A percentile compares a stretch with the other conserved stretches of the same genome.
phyloP scores from a whole-genome alignment of 495 filamentous ascomycete genomes.

The Xylaria curta region DNA sequence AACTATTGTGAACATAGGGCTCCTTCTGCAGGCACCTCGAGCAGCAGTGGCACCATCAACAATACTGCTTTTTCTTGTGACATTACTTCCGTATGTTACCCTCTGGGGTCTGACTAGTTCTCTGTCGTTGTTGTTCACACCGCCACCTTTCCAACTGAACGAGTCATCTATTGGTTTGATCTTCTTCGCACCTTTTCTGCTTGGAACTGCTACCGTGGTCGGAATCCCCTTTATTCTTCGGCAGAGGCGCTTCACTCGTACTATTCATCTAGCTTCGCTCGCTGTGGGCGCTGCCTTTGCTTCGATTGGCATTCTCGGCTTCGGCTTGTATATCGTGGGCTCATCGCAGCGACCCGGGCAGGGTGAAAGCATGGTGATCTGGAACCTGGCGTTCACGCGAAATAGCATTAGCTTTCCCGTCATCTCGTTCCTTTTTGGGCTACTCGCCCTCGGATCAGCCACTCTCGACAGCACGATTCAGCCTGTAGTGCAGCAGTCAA shows the following conservation, averaged over 20 bases:
- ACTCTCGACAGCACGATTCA: slow-evolving; percentile 42
- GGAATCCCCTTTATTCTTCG: slow-evolving; percentile 34
- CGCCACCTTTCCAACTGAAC: slow-evolving; percentile 47
- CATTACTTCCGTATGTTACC: slow-evolving; percentile 47
- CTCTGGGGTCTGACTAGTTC: slow-evolving; percentile 52
- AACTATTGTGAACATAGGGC: slow-evolving; percentile 31
- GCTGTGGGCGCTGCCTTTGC: slow-evolving; percentile 44
- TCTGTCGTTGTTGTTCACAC: slow-evolving; percentile 53
- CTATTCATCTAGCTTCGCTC: slow-evolving; percentile 39
- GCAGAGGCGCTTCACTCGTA: slow-evolving; percentile 34
- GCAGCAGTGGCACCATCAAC: slow-evolving; percentile 55
- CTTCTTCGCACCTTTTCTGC: slow-evolving; percentile 49
- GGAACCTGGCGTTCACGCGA: slow-evolving; percentile 36
- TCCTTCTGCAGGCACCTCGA: slow-evolving; percentile 49
- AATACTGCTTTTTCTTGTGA: slow-evolving; percentile 49
- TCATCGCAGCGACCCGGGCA: slow-evolving; percentile 41
- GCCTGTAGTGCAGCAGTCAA: slow-evolving; percentile 48
- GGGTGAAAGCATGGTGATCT: slow-evolving; percentile 29
- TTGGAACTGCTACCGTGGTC: slow-evolving; percentile 40
- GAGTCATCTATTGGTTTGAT: slow-evolving; percentile 49
- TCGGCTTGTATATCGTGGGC: slow-evolving; percentile 48
- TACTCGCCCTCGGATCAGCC: slow-evolving; percentile 46
- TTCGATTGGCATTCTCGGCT: slow-evolving; percentile 48
- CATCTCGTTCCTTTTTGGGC: slow-evolving; percentile 47
- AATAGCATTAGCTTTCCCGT: slow-evolving; percentile 45